phyloP scores from a whole-genome alignment of 257 asterid genomes.

The Prunella vulgaris region DNA sequence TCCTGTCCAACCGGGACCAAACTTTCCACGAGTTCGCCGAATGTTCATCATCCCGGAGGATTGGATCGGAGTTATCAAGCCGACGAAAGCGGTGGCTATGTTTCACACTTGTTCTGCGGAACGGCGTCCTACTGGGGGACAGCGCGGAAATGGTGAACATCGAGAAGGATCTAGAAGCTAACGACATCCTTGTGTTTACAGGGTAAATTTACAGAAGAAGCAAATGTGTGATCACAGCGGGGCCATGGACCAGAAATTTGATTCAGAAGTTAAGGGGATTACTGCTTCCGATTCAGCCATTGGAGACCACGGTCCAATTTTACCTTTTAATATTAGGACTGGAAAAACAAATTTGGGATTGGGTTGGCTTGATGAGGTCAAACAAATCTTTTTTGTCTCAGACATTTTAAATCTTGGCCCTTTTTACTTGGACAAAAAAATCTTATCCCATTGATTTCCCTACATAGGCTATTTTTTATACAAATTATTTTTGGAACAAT shows the following conservation, averaged over 20 bases:
- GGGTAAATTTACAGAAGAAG: slow-evolving; percentile 27
- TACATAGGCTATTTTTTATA: too few relatives aligned
- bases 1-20: slow-evolving; percentile 20
- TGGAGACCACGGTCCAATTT: slow-evolving; percentile 59
- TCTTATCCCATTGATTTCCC: too few relatives aligned
- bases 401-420: too few relatives aligned
- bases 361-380: too few relatives aligned
- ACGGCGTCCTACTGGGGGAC: slow-evolving; percentile 64
- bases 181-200: slow-evolving; percentile 36
- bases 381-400: too few relatives aligned
- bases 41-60: slow-evolving; percentile 45
- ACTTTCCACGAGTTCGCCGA: slow-evolving; percentile 32
- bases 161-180: slow-evolving; percentile 15
- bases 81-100: slow-evolving; percentile 92
- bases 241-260: slow-evolving; percentile 67
- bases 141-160: slow-evolving; percentile 39
- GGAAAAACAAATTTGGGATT: slow-evolving; percentile 80
- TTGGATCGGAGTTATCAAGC: slow-evolving; percentile 84
- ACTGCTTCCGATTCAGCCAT: slow-evolving; percentile 63
- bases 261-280: slow-evolving; percentile 39
- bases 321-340: too few relatives aligned
- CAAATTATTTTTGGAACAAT: too few relatives aligned
- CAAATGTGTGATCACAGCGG: slow-evolving; percentile 76
- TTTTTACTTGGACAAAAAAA: too few relatives aligned
- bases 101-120: slow-evolving; percentile 69